Percentiles rank a stretch among this genome's conserved stretches.
Conservation (phyloP, 768 basidiomycete species). For the Favolaschia claudopus region DNA sequence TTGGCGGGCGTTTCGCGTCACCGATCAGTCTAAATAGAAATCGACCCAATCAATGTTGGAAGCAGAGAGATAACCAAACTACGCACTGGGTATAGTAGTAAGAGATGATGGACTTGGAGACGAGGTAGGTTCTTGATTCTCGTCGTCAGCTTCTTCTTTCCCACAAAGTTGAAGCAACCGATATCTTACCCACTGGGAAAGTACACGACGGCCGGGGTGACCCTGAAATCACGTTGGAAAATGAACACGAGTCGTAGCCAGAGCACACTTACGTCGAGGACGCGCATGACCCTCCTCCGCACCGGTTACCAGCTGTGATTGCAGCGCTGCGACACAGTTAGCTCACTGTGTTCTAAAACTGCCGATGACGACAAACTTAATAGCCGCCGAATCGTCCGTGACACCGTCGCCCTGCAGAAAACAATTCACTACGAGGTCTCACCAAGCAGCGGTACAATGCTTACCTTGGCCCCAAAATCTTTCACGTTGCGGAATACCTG, state of each 20-base stretch:
- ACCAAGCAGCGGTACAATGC: not conserved
- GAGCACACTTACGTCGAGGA: no score
- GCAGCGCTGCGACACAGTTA: slow-evolving; percentile 57
- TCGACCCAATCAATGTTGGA: no score
- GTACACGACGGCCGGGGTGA: slow-evolving; percentile 76
- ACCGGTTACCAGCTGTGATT: slow-evolving; percentile 67
- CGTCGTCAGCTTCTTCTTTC: slow-evolving; percentile 72
- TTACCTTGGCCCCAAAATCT: slow-evolving; percentile 52
- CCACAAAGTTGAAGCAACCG: no score
- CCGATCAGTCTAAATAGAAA: no score
- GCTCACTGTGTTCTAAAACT: no score
- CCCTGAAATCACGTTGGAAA: slow-evolving; percentile 45
- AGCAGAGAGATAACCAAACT: no score
- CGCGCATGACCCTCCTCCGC: slow-evolving; percentile 65
- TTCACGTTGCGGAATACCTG: slow-evolving; percentile 83
- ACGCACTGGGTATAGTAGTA: slow-evolving; percentile 80
- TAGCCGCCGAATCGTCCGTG: slow-evolving; percentile 55
- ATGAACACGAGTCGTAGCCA: slow-evolving; percentile 66
- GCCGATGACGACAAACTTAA: slow-evolving; percentile 64
- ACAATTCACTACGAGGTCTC: not conserved
- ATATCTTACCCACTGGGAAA: slow-evolving; percentile 77
- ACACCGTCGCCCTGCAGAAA: slow-evolving; percentile 18
- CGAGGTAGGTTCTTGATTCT: slow-evolving; percentile 64
- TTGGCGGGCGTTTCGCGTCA: slow-evolving; percentile 75
- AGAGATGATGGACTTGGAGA: slow-evolving; percentile 70